Evolutionary conservation across 352 stramenopile species (phyloP).

Genomic region (Phytophthora podocarpi): DNA sequence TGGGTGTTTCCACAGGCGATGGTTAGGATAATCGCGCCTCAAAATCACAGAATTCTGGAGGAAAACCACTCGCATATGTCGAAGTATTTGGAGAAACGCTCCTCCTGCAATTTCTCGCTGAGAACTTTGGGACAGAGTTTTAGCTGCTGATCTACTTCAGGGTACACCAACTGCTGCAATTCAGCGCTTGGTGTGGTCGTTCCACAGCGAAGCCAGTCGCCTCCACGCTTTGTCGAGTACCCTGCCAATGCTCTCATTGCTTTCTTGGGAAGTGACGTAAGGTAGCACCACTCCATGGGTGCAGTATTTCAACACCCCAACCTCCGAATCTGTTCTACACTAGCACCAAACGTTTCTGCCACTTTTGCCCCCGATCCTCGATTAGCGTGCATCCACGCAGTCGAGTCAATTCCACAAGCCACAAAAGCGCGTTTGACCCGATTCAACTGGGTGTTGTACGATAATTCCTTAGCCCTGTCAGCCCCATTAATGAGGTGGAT

Average conservation of each 20-base stretch:
- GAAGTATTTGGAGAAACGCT: conserved; percentile 1
- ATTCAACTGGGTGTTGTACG: conserved; percentile 7
- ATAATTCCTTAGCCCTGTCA: neutral
- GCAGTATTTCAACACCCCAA: neutral
- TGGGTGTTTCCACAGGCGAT: conserved; percentile 1
- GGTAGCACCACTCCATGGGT: neutral
- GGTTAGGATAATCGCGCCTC: neutral
- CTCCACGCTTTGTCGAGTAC: neutral
- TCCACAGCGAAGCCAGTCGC: neutral
- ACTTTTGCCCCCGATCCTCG: conserved; percentile 1
- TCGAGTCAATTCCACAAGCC: neutral
- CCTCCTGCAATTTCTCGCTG: neutral
- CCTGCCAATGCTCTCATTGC: neutral
- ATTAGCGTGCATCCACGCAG: conserved; percentile 5
- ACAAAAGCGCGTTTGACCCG: neutral
- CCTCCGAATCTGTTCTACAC: neutral
- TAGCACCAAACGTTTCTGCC: neutral
- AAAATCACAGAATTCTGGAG: neutral
- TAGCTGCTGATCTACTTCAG: neutral
- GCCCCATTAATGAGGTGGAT: neutral
- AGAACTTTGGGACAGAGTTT: neutral
- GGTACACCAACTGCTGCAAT: neutral
- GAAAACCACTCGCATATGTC: conserved; percentile 1
- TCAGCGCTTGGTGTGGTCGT: neutral
- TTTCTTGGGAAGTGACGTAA: neutral